Evolutionary conservation across 1,284 basidiomycete species (phyloP).

Genomic region (Sanghuangporus sanghuang): DNA sequence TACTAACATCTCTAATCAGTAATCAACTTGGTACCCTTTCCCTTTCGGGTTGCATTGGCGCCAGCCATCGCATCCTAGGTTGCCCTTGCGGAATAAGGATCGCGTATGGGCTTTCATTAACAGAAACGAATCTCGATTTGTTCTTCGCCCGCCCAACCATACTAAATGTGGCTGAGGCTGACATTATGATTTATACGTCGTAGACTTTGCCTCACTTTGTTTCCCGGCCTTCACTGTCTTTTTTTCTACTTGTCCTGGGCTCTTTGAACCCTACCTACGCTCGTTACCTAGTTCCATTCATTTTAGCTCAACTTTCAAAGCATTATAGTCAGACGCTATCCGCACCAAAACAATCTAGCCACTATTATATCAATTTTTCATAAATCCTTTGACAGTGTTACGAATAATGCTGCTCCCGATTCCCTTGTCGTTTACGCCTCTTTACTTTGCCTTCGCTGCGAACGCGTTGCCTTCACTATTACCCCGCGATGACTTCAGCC

Average conservation of each 20-base stretch:
- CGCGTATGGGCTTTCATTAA: no score
- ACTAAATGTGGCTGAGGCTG: neutral
- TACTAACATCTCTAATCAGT: no score
- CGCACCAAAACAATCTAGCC: neutral
- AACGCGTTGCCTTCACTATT: neutral
- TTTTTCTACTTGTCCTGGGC: neutral
- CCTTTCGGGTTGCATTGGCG: no score
- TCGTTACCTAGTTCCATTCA: neutral
- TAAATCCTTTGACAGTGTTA: neutral
- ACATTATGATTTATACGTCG: neutral
- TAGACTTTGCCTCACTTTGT: neutral
- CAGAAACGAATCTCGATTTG: no score
- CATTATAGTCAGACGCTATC: neutral
- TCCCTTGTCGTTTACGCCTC: neutral
- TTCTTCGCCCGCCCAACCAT: no score
- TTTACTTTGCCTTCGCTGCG: neutral
- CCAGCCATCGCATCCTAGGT: no score
- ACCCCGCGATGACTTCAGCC: neutral
- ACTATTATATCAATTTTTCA: neutral
- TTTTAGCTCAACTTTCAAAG: neutral
- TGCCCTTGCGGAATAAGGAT: no score
- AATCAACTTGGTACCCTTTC: no score
- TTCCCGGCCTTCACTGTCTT: neutral
- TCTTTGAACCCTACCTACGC: neutral
- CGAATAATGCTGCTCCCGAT: neutral